Evolutionary conservation across 2,329 filamentous ascomycete species (phyloP), one percentile per base, ranked within the genome.

Genomic region (Fusarium algeriense): DNA sequence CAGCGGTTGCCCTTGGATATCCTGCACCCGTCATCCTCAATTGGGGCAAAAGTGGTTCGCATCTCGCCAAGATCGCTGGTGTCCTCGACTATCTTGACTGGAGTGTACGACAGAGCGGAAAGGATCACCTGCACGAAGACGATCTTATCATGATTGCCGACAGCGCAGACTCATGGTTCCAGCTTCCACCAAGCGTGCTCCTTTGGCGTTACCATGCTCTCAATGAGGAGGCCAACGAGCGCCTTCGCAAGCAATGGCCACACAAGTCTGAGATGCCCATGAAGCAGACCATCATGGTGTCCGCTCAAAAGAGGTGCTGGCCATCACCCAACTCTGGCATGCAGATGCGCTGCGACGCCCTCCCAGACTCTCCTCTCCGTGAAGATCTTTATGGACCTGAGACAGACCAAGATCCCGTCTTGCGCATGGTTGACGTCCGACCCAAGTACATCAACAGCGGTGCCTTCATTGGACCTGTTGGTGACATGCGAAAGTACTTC

Each of bases 401-500:
- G 12, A 76, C 74, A 6, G 74, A 76, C 38, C 55, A 38, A 12
- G 58, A 71, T 12, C 71, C 67, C 10, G 32, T 41, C 4, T 40
- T 65, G 28, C 43, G 56, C 38, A 46, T 68, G 40, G 65, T 66
- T 14, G 55, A 70, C 19, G 53, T 66, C 3, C 75, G 77, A 11
- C 76, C 77, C 11, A 71, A 58, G 15, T 79, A 68, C 54, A 64
- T 78, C 56, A 80, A 78, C 61, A 76, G 73, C 37, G 78, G 78
- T 14, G 70, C 62, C 30, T 58, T 79, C 23, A 74, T 80, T 34
- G 78, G 78, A 19, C 73, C 77, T 1, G 77, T 74, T 0, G 69
- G 71, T 2, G 73, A 76, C 26, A 64, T 78, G 70, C 60, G 59
- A 13, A 68, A 69, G 15, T 74, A 75, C 60, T 69, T 77, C 23